A percentile compares a stretch with the other conserved stretches of the same genome.
These are phyloP conservation scores for Jacaranda mimosifolia DNA, from an alignment of 257 asterid genomes.

Conservation along the genomic window DNA sequence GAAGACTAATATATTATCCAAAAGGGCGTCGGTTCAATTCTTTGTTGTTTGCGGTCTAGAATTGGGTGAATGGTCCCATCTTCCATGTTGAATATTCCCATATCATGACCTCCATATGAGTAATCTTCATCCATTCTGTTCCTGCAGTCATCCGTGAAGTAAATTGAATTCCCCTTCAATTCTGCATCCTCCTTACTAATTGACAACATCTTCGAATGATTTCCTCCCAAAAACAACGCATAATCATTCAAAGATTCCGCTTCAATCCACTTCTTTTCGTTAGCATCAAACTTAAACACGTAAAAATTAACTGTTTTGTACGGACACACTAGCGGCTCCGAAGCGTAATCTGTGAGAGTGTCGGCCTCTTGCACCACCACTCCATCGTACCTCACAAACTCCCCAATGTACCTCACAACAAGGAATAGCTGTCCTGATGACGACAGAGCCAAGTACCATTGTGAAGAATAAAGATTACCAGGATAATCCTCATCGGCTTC, in stretches of 20 bases:
- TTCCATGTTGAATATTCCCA: slow-evolving; percentile 38
- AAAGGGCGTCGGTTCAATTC: slow-evolving; percentile 41
- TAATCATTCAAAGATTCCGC: slow-evolving; percentile 30
- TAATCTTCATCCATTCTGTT: slow-evolving; percentile 43
- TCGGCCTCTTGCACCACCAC: slow-evolving; percentile 44
- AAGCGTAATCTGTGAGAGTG: slow-evolving; percentile 21
- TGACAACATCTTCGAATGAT: slow-evolving; percentile 37
- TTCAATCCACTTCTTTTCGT: slow-evolving; percentile 24
- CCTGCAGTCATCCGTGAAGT: slow-evolving; percentile 55
- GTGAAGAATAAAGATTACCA: slow-evolving; percentile 20
- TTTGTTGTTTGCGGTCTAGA: slow-evolving; percentile 22
- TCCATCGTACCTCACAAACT: slow-evolving; percentile 42
- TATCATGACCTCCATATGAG: slow-evolving; percentile 54
- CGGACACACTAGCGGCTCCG: slow-evolving; percentile 33
- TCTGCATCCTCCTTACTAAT: slow-evolving; percentile 5
- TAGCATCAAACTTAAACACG: slow-evolving; percentile 36
- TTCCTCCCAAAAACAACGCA: slow-evolving; percentile 50
- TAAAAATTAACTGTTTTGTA: slow-evolving; percentile 40
- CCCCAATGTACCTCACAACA: slow-evolving; percentile 46
- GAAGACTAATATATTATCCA: slow-evolving; percentile 34
- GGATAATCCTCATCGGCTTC: background rate
- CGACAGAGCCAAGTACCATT: slow-evolving; percentile 41
- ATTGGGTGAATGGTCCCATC: slow-evolving; percentile 28
- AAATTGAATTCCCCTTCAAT: slow-evolving; percentile 40
- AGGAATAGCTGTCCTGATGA: background rate